Conservation (phyloP, 2,329 filamentous ascomycete species). For the Epichloe aotearoae region DNA sequence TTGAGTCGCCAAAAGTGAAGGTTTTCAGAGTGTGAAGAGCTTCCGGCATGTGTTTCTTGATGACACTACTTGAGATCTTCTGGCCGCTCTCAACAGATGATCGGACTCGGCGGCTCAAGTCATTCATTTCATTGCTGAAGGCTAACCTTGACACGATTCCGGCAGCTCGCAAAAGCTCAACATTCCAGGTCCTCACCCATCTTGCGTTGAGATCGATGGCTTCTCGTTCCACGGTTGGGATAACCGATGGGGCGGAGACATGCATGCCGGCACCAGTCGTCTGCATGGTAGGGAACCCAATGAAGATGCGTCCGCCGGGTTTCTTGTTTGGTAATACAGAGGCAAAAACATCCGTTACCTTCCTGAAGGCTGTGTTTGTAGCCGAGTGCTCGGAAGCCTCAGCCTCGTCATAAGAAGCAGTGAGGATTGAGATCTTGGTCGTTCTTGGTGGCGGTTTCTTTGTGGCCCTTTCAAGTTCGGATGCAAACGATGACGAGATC, state of each 20-base stretch:
- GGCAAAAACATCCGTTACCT: slow-evolving; percentile 67
- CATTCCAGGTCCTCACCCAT: slow-evolving; percentile 90
- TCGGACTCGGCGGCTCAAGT: slow-evolving; percentile 50
- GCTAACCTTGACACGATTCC: slow-evolving; percentile 83
- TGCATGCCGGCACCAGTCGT: slow-evolving; percentile 91
- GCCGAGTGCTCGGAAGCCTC: slow-evolving; percentile 46
- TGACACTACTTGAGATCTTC: slow-evolving; percentile 47
- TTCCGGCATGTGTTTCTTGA: slow-evolving; percentile 59
- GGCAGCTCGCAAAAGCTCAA: slow-evolving; percentile 80
- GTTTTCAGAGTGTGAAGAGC: slow-evolving; percentile 75
- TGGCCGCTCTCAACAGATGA: slow-evolving; percentile 29
- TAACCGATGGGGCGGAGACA: slow-evolving; percentile 89
- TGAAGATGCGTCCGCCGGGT: slow-evolving; percentile 75
- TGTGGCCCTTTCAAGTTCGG: slow-evolving; percentile 85
- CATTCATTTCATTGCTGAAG: slow-evolving; percentile 76
- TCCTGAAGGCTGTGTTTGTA: slow-evolving; percentile 31
- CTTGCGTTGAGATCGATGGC: slow-evolving; percentile 93
- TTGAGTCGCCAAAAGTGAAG: slow-evolving; percentile 81
- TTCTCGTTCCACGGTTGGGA: slow-evolving; percentile 92
- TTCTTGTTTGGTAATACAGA: slow-evolving; percentile 82
- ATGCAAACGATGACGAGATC: slow-evolving; percentile 57
- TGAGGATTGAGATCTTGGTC: slow-evolving; percentile 76
- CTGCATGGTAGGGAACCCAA: slow-evolving; percentile 94
- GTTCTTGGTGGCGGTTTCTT: slow-evolving; percentile 90
- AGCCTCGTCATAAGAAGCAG: slow-evolving; percentile 77